Base-by-base conservation (phyloP, 768 basidiomycete genomes). In the Suillus subalutaceus region DNA sequence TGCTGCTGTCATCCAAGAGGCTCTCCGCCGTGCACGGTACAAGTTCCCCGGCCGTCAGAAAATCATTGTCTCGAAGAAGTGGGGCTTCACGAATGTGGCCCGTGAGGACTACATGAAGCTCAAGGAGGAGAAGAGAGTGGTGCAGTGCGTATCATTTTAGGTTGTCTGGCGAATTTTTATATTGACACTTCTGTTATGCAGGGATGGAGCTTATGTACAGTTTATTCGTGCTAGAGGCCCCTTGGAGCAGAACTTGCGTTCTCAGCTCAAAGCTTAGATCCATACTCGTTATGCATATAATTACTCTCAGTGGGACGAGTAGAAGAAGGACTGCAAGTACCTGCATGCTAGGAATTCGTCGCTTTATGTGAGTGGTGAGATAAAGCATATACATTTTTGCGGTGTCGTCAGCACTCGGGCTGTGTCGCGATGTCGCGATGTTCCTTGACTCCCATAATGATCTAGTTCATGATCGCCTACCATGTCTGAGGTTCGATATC, bases 41-140 rank as follows among this genome's bases (percentile, higher is more conserved):
- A 99, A 99, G 89, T 97, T 96, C 91, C 94, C 95, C 20, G 96
- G 95, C 65, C 90, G 95, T 76, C 96, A 97, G 85, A 97, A 97
- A 88, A 96, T 97, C 79, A 96, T 96, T 71, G 85, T 95, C 71
- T 94, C 92, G 66, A 94, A 94, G 88, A 97, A 97, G 87, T 99
- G 97, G 96, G 97, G 97, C 67, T 99, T 99, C 84, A 99, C 97
- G 48, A 92, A 92, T 72, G 96, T 99, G 66, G 88, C 89, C 77
- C 90, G 95, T 79, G 90, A 88, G 71, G 95, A 96, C 58, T 99
- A 97, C 80, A 73, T 87, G 75, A 89, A 88, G 81, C 84, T 97
- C 72, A 97, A 97, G 86, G 88, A 89, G 74, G 91, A 94, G 55
- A 95, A 96, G 86, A 87, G 88, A 79, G 93, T 97, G 73, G 76